Evolutionary conservation across 176 grass and related monocot species (phyloP), one percentile per base, ranked within the genome.

Genomic region (Rhipidocladum racemiflorum): DNA sequence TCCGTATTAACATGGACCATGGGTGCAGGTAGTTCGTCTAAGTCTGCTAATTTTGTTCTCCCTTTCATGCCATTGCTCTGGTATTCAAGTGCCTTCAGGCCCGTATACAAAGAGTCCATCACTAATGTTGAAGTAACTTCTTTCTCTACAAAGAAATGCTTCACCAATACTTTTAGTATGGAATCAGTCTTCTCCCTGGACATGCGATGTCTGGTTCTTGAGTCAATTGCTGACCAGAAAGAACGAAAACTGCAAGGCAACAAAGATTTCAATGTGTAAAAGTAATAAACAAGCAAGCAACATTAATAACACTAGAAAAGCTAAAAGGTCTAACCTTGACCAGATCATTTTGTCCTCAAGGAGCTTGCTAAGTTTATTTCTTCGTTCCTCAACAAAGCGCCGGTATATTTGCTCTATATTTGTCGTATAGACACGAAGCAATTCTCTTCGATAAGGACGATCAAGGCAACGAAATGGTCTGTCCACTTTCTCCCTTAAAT

Each of bases 131-230:
- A 97, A 39, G 94, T 93, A 75, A 97, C 94, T 77, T 97, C 94
- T 89, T 97, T 97, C 77, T 97, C 94, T 56, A 93, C 72, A 82
- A 93, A 97, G 71, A 97, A 97, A 74, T 97, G 94, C 67, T 97
- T 97, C 64, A 97, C 91, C 70, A 93, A 74, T 29, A 91, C 72
- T 88, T 97, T 97, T 60, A 97, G 40, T 82, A 97, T 85, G 70
- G 79, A 85, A 61, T 85, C 89, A 69, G 55, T 84, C 83, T 88
- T 97, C 77, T 97, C 94, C 72, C 91, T 87, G 78, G 91, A 93
- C 94, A 97, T 93, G 53, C 63, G 85, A 63, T 69, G 83, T 36
- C 64, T 86, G 29, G 84, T 87, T 57, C 74, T 83, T 76, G 86
- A 80, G 82, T 90, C 89, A 68, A 87, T 91, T 87, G 85, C 83